phyloP scores from a whole-genome alignment of 129 eudicot species.

The Arctium minus region DNA sequence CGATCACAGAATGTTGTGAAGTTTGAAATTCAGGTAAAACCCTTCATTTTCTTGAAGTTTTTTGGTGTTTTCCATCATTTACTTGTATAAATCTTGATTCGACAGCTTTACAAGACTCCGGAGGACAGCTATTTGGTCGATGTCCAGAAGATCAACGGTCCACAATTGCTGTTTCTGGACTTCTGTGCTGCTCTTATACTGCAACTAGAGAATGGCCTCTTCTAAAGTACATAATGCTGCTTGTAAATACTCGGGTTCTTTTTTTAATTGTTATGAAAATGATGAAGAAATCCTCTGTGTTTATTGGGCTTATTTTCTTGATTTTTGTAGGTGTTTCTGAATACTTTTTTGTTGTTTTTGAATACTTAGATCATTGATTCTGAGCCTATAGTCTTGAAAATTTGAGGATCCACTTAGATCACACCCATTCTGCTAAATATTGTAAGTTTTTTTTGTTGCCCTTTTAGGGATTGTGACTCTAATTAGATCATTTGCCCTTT shows the following conservation, averaged over 20 bases:
- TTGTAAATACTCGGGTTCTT: conserved; percentile 27
- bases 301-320: background rate
- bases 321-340: conserved; percentile 1
- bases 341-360: background rate
- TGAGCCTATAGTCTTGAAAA: background rate
- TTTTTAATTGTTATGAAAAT: conserved; percentile 4
- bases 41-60: background rate
- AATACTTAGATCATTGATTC: background rate
- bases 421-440: background rate
- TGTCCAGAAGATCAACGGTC: conserved; percentile 63
- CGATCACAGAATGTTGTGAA: conserved; percentile 37
- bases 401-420: background rate
- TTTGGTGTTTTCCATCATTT: background rate
- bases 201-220: conserved; percentile 29
- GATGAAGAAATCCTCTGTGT: background rate
- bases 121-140: conserved; percentile 70
- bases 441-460: background rate
- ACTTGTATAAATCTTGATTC: background rate
- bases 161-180: conserved; percentile 67
- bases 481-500: too few species aligned
- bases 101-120: conserved; percentile 69
- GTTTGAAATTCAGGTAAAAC: conserved; percentile 76
- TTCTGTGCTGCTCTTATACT: conserved; percentile 51
- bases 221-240: conserved; percentile 22
- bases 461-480: background rate